Evolutionary conservation across 345 rosid species (phyloP), one percentile per base, ranked within the genome.

Genomic region (Brassica nigra): DNA sequence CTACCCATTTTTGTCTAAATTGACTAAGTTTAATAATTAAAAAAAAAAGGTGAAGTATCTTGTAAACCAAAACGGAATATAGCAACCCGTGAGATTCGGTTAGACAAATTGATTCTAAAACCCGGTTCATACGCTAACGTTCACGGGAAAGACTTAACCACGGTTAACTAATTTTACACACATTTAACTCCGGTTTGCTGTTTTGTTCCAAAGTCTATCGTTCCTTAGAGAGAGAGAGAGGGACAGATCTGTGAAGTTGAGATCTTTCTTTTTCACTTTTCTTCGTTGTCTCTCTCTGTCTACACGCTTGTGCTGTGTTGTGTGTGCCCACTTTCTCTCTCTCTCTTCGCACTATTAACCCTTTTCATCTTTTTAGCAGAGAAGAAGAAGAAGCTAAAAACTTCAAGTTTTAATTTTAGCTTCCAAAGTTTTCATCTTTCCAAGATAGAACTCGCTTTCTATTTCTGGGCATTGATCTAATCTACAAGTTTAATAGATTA

Each of bases 241-340:
- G 57, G 76, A 80, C 76, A 70, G 80, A 80, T 80, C 80, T 76
- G 80, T 33, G 80, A 76, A 65, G 77, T 76, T 70, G 2, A 36
- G 64, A 81, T 81, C 80, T 81, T 81, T 76, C 73, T 62, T 80
- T 42, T 80, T 33, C 73, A 70, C 79, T 80, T 75, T 42, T 70
- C 76, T 28, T 81, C 79, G 71, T 80, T 80, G 76, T 76, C 83
- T 70, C 54, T 80, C 74, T 76, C 74, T 81, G 67, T 69, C 79
- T 37, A 74, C 67, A 75, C 79, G 75, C 83, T 80, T 73, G 82
- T 58, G 68, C 68, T 54, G 81, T 78, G 71, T 57, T 54, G 15
- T 73, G 52, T 74, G 70, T 80, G 71, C 62, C 66, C 75, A 54
- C 67, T 54, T 16, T 64, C 66, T 42, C 76, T 42, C 68, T 71